phyloP scores from a whole-genome alignment of 768 basidiomycete genomes.

The Boletus vermiculosoides region DNA sequence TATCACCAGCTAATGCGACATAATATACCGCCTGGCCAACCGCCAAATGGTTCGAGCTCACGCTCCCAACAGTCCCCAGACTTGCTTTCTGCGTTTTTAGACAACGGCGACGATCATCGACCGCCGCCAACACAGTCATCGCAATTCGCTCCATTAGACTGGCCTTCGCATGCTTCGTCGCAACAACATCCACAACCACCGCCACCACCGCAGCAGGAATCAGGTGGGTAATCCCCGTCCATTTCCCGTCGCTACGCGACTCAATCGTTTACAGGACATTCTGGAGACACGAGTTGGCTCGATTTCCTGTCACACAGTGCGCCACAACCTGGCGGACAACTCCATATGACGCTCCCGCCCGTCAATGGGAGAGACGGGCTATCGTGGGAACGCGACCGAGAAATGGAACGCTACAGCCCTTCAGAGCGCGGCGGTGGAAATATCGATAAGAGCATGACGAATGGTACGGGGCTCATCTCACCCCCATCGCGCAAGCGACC shows the following conservation, averaged over 20 bases:
- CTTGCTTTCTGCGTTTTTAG: conserved; percentile 31
- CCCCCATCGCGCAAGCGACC: conserved; percentile 31
- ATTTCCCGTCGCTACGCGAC: background rate
- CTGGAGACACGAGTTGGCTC: conserved; percentile 34
- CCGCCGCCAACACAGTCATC: conserved; percentile 23
- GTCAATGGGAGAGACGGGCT: conserved; percentile 26
- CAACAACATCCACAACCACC: conserved; percentile 22
- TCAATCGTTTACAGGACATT: conserved; percentile 18
- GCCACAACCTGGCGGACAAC: conserved; percentile 24
- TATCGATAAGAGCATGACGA: conserved; percentile 19
- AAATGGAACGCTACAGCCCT: conserved; percentile 29
- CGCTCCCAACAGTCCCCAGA: conserved; percentile 29
- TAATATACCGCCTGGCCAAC: conserved; percentile 23
- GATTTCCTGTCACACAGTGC: conserved; percentile 32
- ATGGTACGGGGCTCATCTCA: conserved; percentile 21
- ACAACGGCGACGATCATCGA: conserved; percentile 29
- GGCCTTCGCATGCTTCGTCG: conserved; percentile 33
- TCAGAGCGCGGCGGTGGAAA: conserved; percentile 27
- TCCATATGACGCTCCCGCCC: conserved; percentile 31
- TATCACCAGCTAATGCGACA: conserved; percentile 33
- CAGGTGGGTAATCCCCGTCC: conserved; percentile 14
- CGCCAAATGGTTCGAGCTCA: conserved; percentile 11
- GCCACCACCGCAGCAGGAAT: conserved; percentile 24
- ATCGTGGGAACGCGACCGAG: conserved; percentile 34
- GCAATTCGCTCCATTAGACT: conserved; percentile 31